Percentiles rank a stretch among this genome's conserved stretches.
These are phyloP conservation scores for Auricularia sp. DNA, from an alignment of 768 basidiomycete genomes.

Conservation along the genomic window DNA sequence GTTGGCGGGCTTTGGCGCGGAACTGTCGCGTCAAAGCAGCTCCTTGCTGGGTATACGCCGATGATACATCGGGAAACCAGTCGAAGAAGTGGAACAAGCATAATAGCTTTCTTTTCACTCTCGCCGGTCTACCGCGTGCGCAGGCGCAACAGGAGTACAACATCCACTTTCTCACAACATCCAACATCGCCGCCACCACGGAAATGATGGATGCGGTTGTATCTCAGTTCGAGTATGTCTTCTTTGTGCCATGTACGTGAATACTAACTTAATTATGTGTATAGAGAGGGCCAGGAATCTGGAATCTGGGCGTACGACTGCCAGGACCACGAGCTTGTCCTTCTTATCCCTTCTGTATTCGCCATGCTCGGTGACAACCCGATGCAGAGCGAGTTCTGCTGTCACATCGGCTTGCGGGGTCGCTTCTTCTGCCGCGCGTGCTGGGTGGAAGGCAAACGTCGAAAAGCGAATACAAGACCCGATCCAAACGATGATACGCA, in stretches of 20 bases:
- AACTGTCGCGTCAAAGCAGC: no score
- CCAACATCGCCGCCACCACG: slow-evolving; percentile 16
- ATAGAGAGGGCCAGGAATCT: slow-evolving; percentile 17
- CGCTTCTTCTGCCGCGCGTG: slow-evolving; percentile 17
- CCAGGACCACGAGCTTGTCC: slow-evolving; percentile 17
- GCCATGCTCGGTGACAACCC: slow-evolving; percentile 16
- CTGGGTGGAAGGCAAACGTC: neutral
- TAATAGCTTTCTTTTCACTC: no score
- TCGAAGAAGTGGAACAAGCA: no score
- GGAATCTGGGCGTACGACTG: slow-evolving; percentile 16
- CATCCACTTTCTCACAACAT: slow-evolving; percentile 18
- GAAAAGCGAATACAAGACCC: neutral
- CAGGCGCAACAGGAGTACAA: slow-evolving; percentile 8
- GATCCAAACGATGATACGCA: no score
- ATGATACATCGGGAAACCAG: no score
- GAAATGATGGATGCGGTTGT: slow-evolving; percentile 19
- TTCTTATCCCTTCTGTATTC: slow-evolving; percentile 23
- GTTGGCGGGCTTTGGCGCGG: no score
- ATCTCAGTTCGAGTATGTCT: slow-evolving; percentile 13
- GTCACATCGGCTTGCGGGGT: slow-evolving; percentile 12
- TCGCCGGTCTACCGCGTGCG: no score
- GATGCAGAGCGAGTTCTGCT: slow-evolving; percentile 13
- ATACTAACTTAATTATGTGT: slow-evolving; percentile 3
- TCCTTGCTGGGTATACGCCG: no score
- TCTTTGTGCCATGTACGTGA: no score